Evolutionary conservation across 257 asterid genomes (phyloP).

Genomic region (Gynochthodes officinalis): DNA sequence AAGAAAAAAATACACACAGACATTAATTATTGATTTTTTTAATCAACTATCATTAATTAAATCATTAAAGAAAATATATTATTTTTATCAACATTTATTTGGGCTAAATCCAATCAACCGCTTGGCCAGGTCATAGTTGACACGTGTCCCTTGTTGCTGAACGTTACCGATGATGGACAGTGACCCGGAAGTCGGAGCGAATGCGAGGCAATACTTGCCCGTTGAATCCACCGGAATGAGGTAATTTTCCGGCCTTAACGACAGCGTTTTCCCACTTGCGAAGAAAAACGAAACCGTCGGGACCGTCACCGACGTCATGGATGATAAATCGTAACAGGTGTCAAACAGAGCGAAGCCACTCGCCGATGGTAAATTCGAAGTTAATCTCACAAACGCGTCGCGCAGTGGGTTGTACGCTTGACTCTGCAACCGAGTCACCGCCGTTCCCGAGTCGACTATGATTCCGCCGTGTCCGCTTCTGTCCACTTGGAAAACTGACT

Average conservation of each 20-base stretch:
- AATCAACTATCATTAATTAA: neutral
- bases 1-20: neutral
- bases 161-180: constrained; percentile 72
- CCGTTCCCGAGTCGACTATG: constrained; percentile 88
- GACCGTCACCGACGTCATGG: constrained; percentile 37
- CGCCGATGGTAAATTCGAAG: constrained; percentile 26
- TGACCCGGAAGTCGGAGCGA: constrained; percentile 51
- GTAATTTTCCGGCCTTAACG: constrained; percentile 49
- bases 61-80: no score
- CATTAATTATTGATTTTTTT: neutral
- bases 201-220: constrained; percentile 72
- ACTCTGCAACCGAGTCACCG: constrained; percentile 62
- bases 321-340: constrained; percentile 66
- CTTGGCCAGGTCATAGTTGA: constrained; percentile 54
- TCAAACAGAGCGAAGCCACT: constrained; percentile 53
- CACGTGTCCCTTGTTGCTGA: constrained; percentile 94
- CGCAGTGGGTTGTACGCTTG: constrained; percentile 50
- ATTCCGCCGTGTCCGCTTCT: constrained; percentile 66
- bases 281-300: constrained; percentile 66
- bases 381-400: constrained; percentile 37
- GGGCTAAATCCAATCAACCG: constrained; percentile 60
- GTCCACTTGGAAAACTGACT: constrained; percentile 34
- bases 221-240: constrained; percentile 52
- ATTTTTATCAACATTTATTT: constrained; percentile 49
- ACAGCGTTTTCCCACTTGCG: constrained; percentile 41